These are phyloP conservation scores for Ilyonectria sp. DNA, from an alignment of 2,329 filamentous ascomycete genomes.

Conservation along the genomic window DNA sequence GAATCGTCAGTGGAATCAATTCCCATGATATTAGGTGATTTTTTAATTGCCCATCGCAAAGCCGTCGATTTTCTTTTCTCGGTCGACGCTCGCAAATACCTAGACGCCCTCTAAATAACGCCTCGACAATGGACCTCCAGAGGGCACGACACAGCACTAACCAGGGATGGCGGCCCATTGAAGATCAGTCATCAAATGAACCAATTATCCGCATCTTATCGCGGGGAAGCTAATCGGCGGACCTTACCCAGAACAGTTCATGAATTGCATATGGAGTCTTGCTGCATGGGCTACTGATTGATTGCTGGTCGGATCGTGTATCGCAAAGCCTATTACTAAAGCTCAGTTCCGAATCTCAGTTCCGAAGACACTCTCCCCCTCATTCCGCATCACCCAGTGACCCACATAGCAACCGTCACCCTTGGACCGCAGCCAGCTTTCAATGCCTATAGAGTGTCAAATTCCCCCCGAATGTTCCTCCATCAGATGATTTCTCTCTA, in stretches of 20 bases:
- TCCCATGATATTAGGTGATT: too few relatives aligned
- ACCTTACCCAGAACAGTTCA: not conserved
- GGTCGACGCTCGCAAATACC: not conserved
- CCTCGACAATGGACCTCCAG: not conserved
- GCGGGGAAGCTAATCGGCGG: not conserved
- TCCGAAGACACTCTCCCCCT: conserved; percentile 11
- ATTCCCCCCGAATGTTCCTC: conserved; percentile 9
- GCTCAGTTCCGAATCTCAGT: conserved; percentile 14
- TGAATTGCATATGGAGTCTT: not conserved
- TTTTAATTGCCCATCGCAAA: too few relatives aligned
- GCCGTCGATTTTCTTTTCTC: too few relatives aligned
- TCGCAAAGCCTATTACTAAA: conserved; percentile 7
- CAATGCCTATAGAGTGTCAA: conserved; percentile 21
- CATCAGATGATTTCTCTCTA: conserved; percentile 9
- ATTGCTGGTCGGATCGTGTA: not conserved
- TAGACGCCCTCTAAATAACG: not conserved
- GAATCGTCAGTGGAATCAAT: not conserved
- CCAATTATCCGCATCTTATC: conserved; percentile 18
- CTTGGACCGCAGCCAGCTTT: not conserved
- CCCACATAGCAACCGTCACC: conserved; percentile 1
- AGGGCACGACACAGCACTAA: not conserved
- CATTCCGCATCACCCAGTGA: not conserved
- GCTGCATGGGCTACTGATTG: not conserved
- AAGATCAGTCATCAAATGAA: conserved; percentile 10
- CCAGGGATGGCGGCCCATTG: not conserved